These are phyloP conservation scores for Entonaema liquescens DNA, from an alignment of 495 filamentous ascomycete species.

Conservation along the genomic window DNA sequence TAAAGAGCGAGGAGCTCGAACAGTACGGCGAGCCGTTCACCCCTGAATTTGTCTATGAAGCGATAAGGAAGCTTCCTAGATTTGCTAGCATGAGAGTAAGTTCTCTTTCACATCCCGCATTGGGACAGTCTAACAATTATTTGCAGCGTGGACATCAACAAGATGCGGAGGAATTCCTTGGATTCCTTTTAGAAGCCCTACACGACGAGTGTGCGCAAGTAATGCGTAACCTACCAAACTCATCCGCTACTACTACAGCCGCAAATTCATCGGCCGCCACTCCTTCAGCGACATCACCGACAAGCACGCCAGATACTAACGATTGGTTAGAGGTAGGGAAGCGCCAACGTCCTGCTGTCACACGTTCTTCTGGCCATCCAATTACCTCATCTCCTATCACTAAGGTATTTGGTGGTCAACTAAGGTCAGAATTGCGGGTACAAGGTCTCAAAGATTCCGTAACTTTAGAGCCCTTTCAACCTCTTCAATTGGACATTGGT, in stretches of 20 bases:
- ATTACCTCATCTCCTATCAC: constrained; percentile 82
- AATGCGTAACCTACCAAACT: constrained; percentile 62
- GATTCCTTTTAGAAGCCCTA: constrained; percentile 89
- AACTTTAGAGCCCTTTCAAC: constrained; percentile 91
- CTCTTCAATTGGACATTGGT: constrained; percentile 93
- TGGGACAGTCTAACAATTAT: constrained; percentile 43
- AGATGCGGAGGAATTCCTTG: constrained; percentile 97
- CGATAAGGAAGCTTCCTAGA: constrained; percentile 82
- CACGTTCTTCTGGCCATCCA: constrained; percentile 83
- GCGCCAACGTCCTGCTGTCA: constrained; percentile 86
- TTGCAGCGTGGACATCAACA: constrained; percentile 89
- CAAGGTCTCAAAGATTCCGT: constrained; percentile 89
- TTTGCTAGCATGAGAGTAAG: constrained; percentile 91
- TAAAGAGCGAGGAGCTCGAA: constrained; percentile 86
- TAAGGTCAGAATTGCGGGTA: constrained; percentile 88
- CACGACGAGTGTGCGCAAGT: constrained; percentile 90
- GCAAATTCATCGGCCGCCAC: constrained; percentile 51
- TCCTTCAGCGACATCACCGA: constrained; percentile 50
- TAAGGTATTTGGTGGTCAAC: constrained; percentile 91
- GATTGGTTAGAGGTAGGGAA: constrained; percentile 96
- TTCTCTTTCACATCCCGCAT: constrained; percentile 20
- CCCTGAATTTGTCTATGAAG: constrained; percentile 94
- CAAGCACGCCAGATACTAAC: constrained; percentile 54
- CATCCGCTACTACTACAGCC: constrained; percentile 53
- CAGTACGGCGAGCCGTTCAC: constrained; percentile 90